Conservation (phyloP, 2,329 filamentous ascomycete species). For the Bipolaris zeicola region DNA sequence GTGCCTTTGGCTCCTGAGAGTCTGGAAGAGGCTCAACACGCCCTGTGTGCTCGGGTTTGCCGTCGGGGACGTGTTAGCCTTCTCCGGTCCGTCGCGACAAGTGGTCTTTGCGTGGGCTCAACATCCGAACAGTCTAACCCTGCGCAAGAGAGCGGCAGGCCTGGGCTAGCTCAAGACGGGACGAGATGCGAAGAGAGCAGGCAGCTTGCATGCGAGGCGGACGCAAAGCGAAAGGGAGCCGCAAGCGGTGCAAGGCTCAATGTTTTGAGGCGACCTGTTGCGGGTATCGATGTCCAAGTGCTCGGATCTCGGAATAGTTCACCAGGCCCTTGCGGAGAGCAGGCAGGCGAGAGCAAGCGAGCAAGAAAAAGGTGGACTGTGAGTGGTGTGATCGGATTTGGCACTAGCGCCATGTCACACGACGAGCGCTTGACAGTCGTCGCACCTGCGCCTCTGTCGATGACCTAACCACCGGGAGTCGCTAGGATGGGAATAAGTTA, state of each 20-base stretch:
- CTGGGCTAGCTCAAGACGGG: constrained; percentile 8
- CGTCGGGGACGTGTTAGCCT: constrained; percentile 17
- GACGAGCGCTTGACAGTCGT: constrained; percentile 19
- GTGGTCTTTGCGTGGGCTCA: constrained; percentile 11
- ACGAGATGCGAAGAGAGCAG: constrained; percentile 5
- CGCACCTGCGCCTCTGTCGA: constrained; percentile 12
- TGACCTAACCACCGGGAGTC: constrained; percentile 25
- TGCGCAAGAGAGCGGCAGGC: constrained; percentile 9
- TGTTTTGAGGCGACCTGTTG: constrained; percentile 7
- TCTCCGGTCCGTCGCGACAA: constrained; percentile 18
- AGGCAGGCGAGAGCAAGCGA: neutral
- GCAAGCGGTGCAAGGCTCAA: neutral
- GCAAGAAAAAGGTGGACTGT: constrained; percentile 1
- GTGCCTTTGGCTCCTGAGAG: constrained; percentile 8
- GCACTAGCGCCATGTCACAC: constrained; percentile 14
- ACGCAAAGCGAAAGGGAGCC: neutral
- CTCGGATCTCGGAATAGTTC: constrained; percentile 18
- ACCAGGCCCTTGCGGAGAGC: neutral
- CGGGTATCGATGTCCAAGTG: constrained; percentile 11
- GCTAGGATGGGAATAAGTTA: constrained; percentile 10
- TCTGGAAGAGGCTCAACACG: constrained; percentile 20
- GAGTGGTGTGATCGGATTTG: constrained; percentile 34
- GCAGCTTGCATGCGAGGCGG: neutral
- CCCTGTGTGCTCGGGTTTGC: constrained; percentile 6
- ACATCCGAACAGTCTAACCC: constrained; percentile 6